Percentiles rank a stretch among this genome's conserved stretches.
These are phyloP conservation scores for Komagataella phaffii DNA, from an alignment of 805 yeast species.

Conservation along the genomic window DNA sequence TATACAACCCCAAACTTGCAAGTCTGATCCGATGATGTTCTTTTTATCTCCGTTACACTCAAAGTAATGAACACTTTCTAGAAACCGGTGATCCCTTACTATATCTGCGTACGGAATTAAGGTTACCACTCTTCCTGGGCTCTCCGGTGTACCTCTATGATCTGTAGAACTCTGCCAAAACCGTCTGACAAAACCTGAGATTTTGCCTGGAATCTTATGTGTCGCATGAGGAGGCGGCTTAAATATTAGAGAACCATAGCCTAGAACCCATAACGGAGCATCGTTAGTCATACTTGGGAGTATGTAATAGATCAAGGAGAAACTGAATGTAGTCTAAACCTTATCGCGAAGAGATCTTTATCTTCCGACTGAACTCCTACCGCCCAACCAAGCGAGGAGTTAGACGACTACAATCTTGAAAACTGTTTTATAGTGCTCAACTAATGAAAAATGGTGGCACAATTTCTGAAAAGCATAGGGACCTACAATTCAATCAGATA, in stretches of 20 bases:
- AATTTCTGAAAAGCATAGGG: neutral
- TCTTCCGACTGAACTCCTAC: too few relatives aligned
- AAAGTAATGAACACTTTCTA: slow-evolving; percentile 23
- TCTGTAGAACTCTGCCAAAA: slow-evolving; percentile 91
- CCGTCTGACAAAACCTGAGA: slow-evolving; percentile 65
- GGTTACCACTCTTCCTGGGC: slow-evolving; percentile 88
- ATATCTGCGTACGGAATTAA: slow-evolving; percentile 49
- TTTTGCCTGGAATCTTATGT: slow-evolving; percentile 53
- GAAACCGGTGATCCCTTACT: slow-evolving; percentile 23
- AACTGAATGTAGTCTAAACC: too few relatives aligned
- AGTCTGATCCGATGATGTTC: slow-evolving; percentile 24
- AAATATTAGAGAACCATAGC: slow-evolving; percentile 82
- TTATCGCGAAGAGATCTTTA: neutral
- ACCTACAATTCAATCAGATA: neutral
- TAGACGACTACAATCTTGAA: too few relatives aligned
- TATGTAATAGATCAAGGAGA: neutral
- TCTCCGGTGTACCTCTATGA: slow-evolving; percentile 77
- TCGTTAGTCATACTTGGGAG: slow-evolving; percentile 1
- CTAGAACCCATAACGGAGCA: slow-evolving; percentile 63
- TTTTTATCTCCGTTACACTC: slow-evolving; percentile 9
- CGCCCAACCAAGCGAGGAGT: too few relatives aligned
- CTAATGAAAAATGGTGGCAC: neutral
- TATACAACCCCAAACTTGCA: slow-evolving; percentile 68
- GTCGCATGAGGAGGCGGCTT: slow-evolving; percentile 75
- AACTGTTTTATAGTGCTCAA: too few relatives aligned